Evolutionary conservation across 2,329 filamentous ascomycete species (phyloP).

Genomic region (Exophiala xenobiotica): DNA sequence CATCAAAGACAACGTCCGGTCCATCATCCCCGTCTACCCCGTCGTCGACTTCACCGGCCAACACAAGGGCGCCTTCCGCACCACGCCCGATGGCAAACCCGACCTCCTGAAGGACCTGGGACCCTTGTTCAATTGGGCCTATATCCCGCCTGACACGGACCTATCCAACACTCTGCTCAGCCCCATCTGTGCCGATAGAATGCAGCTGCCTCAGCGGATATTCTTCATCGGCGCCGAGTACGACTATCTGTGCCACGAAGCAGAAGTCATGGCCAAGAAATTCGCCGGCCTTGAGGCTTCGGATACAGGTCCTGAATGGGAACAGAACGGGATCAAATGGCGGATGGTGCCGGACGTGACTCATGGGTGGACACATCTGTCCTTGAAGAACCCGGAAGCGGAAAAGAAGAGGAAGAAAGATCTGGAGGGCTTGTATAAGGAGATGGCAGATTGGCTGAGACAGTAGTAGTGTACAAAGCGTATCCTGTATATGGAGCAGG

Average conservation of each 20-base stretch:
- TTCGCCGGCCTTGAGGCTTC: conserved; percentile 30
- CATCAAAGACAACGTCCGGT: conserved; percentile 38
- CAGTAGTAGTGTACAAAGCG: no score
- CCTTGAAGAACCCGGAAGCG: conserved; percentile 9
- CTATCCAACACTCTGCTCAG: conserved; percentile 44
- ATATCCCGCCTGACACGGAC: conserved; percentile 39
- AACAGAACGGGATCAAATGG: conserved; percentile 25
- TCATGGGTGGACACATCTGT: conserved; percentile 26
- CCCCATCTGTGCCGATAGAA: conserved; percentile 36
- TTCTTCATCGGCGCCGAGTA: conserved; percentile 48
- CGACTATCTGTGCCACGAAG: conserved; percentile 49
- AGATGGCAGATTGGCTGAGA: conserved; percentile 20
- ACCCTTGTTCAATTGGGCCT: conserved; percentile 44
- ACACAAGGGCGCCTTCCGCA: conserved; percentile 33
- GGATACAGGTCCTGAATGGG: conserved; percentile 28
- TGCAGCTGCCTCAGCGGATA: conserved; percentile 43
- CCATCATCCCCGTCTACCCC: conserved; percentile 48
- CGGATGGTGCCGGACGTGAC: conserved; percentile 12
- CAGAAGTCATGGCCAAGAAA: conserved; percentile 34
- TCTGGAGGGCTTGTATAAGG: conserved; percentile 14
- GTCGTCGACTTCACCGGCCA: conserved; percentile 43
- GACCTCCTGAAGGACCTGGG: conserved; percentile 30
- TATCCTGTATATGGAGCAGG: no score
- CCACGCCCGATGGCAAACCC: conserved; percentile 24
- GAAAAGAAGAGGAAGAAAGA: conserved; percentile 12